Conservation (phyloP, 192 early-diverging fungal genomes). For the Coemansia sp. region DNA sequence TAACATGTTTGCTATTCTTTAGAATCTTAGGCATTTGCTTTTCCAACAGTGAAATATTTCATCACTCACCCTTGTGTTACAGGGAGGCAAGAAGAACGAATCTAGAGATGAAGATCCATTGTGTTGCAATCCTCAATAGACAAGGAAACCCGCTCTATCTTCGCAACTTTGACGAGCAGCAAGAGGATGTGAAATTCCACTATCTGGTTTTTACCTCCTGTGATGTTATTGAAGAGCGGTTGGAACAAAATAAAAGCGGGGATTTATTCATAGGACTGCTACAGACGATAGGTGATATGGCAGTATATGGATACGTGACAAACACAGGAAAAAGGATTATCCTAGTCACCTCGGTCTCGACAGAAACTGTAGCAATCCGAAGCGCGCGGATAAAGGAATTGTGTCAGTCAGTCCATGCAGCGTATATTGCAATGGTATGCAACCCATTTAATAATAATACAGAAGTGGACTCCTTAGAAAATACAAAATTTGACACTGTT, state of each 20-base stretch:
- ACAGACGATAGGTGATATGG: slow-evolving; percentile 85
- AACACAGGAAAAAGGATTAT: slow-evolving; percentile 83
- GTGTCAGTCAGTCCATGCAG: slow-evolving; percentile 80
- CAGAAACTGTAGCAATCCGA: slow-evolving; percentile 83
- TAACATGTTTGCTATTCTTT: too few species aligned
- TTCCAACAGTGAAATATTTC: background rate
- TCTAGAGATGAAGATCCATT: slow-evolving; percentile 31
- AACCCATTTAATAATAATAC: slow-evolving; percentile 86
- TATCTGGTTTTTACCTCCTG: slow-evolving; percentile 88
- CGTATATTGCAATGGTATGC: slow-evolving; percentile 73
- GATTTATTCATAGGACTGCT: slow-evolving; percentile 88
- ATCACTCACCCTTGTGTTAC: background rate
- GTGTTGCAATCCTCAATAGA: slow-evolving; percentile 32
- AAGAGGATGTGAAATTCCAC: slow-evolving; percentile 84
- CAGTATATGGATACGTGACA: slow-evolving; percentile 86
- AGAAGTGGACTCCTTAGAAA: slow-evolving; percentile 13
- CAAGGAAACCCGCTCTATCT: slow-evolving; percentile 88
- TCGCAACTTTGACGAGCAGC: slow-evolving; percentile 68
- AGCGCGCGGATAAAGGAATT: slow-evolving; percentile 63
- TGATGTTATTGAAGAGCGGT: slow-evolving; percentile 78
- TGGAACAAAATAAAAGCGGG: slow-evolving; percentile 47
- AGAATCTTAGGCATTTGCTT: too few species aligned
- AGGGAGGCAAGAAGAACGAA: background rate
- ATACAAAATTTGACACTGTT: slow-evolving; percentile 6
- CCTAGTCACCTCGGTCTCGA: slow-evolving; percentile 63